Base-by-base conservation (phyloP, 768 basidiomycete genomes). In the Kwoniella bestiolae region DNA sequence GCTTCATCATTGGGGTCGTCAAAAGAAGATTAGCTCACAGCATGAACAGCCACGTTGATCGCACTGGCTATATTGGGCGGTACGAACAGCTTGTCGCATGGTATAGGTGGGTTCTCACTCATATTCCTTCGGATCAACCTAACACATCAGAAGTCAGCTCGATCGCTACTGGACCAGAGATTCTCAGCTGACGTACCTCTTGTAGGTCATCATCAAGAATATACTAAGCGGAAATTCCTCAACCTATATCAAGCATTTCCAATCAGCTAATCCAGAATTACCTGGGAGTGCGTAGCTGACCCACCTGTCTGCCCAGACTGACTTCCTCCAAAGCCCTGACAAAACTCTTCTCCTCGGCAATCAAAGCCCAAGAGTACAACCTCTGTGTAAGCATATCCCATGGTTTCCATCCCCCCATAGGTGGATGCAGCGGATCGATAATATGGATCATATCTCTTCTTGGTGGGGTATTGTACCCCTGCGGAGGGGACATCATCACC, bases 61-160 rank as follows among this genome's bases (percentile, higher is more conserved):
- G 74, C 72, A 45, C 76, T 75, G 6, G 76, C 73, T 63, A 80
- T 66, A 49, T 68, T 73, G 0, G 81, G 81, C 9, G 77, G 79
- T 7, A 82, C 79, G 34, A 80, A 73, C 60, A 80, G 53, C 68
- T 80, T 80, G 59, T 82, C 81, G 62, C 80, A 75, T 16, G 66
- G 47, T 12, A 68, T 50, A 0, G 57, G 65, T 12, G 79, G 79
- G 6, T 63, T 69, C 4, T 61, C 55, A n/a, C 70, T 66, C 63
- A 80, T 28, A 32, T 68, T 71, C 34, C 74, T 70, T 14, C 78
- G 67, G 16, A 76, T 32, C 47, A 72, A 55, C 21, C 75, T 74
- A 38, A 23, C n/a, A n/a, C n/a, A n/a, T n/a, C n/a, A n/a, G n/a
- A n/a, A 44, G 18, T 34, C 16, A 63, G 25, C 28, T 59, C 14